Percentiles rank a stretch among this genome's conserved stretches.
Conservation (phyloP, 345 rosid genomes). For the Populus deltoides region DNA sequence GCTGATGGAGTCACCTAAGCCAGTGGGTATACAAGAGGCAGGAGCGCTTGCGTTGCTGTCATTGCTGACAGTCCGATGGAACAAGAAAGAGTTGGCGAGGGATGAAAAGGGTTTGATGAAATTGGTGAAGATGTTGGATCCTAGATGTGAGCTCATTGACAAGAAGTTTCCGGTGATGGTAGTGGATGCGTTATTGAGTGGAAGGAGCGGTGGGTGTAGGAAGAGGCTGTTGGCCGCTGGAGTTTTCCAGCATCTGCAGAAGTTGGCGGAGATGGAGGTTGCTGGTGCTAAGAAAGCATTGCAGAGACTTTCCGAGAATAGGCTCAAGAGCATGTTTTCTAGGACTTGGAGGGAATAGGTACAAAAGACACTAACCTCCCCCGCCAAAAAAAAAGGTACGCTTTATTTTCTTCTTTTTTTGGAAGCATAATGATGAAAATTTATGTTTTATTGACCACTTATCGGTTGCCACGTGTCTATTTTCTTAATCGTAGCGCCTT, state of each 20-base stretch:
- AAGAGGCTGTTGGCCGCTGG: conserved; percentile 54
- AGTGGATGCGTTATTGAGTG: conserved; percentile 42
- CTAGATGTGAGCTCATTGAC: conserved; percentile 43
- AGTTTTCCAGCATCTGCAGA: conserved; percentile 53
- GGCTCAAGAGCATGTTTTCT: conserved; percentile 57
- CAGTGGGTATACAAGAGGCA: conserved; percentile 67
- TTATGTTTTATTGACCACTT: neutral
- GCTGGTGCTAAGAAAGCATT: conserved; percentile 61
- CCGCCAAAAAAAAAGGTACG: conserved; percentile 40
- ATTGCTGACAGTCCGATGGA: conserved; percentile 52
- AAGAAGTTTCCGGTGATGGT: conserved; percentile 66
- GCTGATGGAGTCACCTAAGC: conserved; percentile 69
- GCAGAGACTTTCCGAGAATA: conserved; percentile 60
- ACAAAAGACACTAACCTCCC: conserved; percentile 28
- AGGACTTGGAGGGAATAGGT: conserved; percentile 66
- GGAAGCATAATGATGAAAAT: conserved; percentile 22
- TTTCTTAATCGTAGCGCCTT: too few relatives aligned
- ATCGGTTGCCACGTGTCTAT: neutral
- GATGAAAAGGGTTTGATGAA: conserved; percentile 73
- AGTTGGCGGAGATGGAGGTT: conserved; percentile 56
- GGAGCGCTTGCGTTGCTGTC: conserved; percentile 55
- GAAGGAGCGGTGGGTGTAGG: conserved; percentile 50
- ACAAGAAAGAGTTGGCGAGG: conserved; percentile 55
- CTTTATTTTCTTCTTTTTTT: neutral
- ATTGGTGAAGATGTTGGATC: conserved; percentile 70